phyloP scores from a whole-genome alignment of 1,284 basidiomycete species.

The Microbotryum lychnidis-dioicae region DNA sequence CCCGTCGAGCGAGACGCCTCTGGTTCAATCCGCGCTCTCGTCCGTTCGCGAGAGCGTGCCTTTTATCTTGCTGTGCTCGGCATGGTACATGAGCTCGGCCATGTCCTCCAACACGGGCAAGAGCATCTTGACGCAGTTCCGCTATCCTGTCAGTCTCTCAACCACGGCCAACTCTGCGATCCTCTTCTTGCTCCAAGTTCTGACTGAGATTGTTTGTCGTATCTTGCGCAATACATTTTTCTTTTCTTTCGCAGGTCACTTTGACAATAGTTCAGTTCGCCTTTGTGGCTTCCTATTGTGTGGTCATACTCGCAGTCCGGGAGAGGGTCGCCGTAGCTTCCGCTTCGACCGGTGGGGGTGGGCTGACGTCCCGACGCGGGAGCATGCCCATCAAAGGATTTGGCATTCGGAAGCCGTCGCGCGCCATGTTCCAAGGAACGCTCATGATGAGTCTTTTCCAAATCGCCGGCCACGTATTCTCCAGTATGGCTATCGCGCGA shows the following conservation, averaged over 20 bases:
- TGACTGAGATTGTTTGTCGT: no score
- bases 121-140: slow-evolving; percentile 58
- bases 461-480: slow-evolving; percentile 93
- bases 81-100: slow-evolving; percentile 72
- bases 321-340: slow-evolving; percentile 4
- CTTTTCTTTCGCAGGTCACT: slow-evolving; percentile 75
- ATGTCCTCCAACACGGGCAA: slow-evolving; percentile 84
- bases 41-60: slow-evolving; percentile 2
- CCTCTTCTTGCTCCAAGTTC: no score
- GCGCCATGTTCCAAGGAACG: slow-evolving; percentile 65
- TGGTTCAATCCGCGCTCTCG: no score
- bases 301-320: slow-evolving; percentile 49
- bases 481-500: slow-evolving; percentile 88
- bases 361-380: slow-evolving; percentile 1
- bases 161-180: background rate
- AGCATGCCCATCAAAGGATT: slow-evolving; percentile 28
- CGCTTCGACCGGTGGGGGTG: background rate
- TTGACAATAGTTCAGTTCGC: slow-evolving; percentile 97
- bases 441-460: slow-evolving; percentile 86
- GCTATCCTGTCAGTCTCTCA: slow-evolving; percentile 26
- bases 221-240: slow-evolving; percentile 34
- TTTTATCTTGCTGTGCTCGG: slow-evolving; percentile 53
- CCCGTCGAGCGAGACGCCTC: no score
- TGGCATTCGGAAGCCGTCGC: slow-evolving; percentile 51
- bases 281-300: slow-evolving; percentile 80